Conservation (phyloP, 768 basidiomycete genomes). For the Boletus rubescentipes region DNA sequence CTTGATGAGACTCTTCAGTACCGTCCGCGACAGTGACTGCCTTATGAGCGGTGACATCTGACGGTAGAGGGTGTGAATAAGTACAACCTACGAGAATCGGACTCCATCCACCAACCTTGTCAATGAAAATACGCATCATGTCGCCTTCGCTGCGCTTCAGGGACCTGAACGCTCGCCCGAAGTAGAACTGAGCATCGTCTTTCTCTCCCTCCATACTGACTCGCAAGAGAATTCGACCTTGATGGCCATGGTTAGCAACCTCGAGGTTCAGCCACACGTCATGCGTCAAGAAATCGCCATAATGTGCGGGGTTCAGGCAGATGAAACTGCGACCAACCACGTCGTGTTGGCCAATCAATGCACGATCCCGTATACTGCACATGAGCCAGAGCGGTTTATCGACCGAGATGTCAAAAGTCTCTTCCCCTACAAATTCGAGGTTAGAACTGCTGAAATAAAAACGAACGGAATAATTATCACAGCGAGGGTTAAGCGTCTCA, state of each 20-base stretch:
- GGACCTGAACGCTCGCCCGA: constrained; percentile 91
- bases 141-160: constrained; percentile 92
- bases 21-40: constrained; percentile 74
- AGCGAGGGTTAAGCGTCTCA: constrained; percentile 86
- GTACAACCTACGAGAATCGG: neutral
- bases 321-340: constrained; percentile 89
- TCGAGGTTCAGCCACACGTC: constrained; percentile 94
- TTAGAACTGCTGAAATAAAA: constrained; percentile 4
- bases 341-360: constrained; percentile 89
- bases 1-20: constrained; percentile 80
- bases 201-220: constrained; percentile 99
- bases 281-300: constrained; percentile 85
- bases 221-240: constrained; percentile 81
- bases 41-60: constrained; percentile 95
- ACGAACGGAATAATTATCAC: constrained; percentile 45
- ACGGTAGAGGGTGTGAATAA: neutral
- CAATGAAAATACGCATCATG: constrained; percentile 94
- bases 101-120: constrained; percentile 63
- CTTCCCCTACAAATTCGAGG: constrained; percentile 70
- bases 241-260: constrained; percentile 40
- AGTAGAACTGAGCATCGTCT: constrained; percentile 96
- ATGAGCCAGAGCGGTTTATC: constrained; percentile 96
- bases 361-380: constrained; percentile 90
- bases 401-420: constrained; percentile 93
- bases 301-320: constrained; percentile 85